These are phyloP conservation scores for Inga leiocalycina DNA, from an alignment of 306 rosid genomes.

Conservation along the genomic window DNA sequence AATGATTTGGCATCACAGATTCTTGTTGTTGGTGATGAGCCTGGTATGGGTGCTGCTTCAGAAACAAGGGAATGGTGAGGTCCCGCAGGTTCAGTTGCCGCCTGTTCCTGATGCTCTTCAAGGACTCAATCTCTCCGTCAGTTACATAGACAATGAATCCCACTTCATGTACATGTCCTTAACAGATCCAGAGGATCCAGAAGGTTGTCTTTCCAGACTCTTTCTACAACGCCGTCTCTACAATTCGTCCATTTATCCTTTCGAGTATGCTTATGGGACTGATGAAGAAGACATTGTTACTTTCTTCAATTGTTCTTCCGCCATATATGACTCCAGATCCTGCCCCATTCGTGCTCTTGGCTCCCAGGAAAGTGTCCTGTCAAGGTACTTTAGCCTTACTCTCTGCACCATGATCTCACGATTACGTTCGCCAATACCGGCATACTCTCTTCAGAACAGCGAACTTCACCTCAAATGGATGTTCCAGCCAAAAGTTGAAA, in stretches of 20 bases:
- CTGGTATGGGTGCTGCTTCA: not conserved
- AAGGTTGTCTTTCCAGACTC: no score
- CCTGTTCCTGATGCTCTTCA: not conserved
- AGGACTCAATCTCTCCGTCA: no score
- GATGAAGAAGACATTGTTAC: not conserved
- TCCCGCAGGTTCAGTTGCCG: not conserved
- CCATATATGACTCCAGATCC: not conserved
- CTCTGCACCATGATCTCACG: conserved; percentile 18
- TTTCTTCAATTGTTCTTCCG: conserved; percentile 27
- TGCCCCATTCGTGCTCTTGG: not conserved
- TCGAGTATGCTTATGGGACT: no score
- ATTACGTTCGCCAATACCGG: not conserved
- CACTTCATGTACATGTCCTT: no score
- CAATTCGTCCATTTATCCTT: no score
- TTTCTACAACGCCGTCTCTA: no score
- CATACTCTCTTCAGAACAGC: accelerated
- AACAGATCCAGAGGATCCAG: no score
- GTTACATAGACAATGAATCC: no score
- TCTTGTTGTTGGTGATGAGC: not conserved
- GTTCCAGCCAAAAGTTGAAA: not conserved
- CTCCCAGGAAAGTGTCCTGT: not conserved
- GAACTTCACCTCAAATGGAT: accelerated
- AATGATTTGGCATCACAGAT: not conserved
- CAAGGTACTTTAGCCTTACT: not conserved
- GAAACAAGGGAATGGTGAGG: not conserved